Conservation (phyloP, 2,329 filamentous ascomycete species). For the Fusarium sp. region DNA sequence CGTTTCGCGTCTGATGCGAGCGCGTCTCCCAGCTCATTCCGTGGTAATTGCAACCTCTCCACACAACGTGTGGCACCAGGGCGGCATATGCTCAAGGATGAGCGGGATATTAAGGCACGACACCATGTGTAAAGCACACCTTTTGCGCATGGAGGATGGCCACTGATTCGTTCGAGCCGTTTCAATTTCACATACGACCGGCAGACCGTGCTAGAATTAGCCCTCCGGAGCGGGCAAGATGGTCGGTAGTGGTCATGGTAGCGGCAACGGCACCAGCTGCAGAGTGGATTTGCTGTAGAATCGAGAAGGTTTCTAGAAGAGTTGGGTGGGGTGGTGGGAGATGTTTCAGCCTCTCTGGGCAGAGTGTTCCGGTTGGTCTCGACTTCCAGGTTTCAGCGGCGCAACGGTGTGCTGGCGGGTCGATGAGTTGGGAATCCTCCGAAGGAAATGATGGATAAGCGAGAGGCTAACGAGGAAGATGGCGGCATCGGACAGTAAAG, state of each 20-base stretch:
- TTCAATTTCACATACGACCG: constrained; percentile 2
- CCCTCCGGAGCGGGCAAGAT: constrained; percentile 7
- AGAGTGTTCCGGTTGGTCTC: constrained; percentile 34
- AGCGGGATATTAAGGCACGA: constrained; percentile 35
- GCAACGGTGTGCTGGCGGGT: constrained; percentile 36
- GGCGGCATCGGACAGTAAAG: constrained; percentile 34
- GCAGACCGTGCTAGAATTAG: not conserved
- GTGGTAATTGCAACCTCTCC: constrained; percentile 31
- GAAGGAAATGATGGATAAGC: constrained; percentile 28
- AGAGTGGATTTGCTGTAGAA: constrained; percentile 31
- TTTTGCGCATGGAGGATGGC: constrained; percentile 17
- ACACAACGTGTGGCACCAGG: constrained; percentile 31
- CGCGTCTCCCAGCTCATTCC: constrained; percentile 19
- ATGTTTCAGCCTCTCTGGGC: constrained; percentile 40
- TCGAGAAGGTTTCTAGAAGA: constrained; percentile 46
- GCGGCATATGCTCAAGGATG: constrained; percentile 19
- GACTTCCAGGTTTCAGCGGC: constrained; percentile 34
- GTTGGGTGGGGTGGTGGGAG: constrained; percentile 34
- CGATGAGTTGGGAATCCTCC: constrained; percentile 39
- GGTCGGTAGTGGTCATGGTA: constrained; percentile 8
- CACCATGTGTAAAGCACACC: constrained; percentile 21
- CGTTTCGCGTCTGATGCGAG: constrained; percentile 29
- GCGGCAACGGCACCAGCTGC: constrained; percentile 11
- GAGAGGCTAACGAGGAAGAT: constrained; percentile 28
- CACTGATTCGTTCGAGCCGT: constrained; percentile 22